Evolutionary conservation across 2,329 filamentous ascomycete species (phyloP), one percentile per base, ranked within the genome.

Genomic region (Pseudonectria buxi): DNA sequence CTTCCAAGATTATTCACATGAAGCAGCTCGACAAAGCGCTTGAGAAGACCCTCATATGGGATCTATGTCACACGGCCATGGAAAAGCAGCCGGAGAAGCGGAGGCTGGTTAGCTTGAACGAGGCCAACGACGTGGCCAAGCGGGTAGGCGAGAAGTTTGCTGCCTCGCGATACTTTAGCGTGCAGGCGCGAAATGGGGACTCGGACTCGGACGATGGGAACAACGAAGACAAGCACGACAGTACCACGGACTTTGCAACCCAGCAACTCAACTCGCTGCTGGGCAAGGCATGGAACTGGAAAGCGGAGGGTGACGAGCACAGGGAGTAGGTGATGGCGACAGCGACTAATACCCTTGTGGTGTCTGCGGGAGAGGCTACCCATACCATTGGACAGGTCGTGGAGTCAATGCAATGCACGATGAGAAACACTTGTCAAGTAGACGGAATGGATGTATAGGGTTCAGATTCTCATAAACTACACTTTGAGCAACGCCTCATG

Each of bases 101-200:
- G 18, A 65, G 65, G 3, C 64, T 78, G 12, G 71, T 74, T 32
- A 73, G 67, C 41, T 59, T 77, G 31, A 65, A 69, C 49, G 71
- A 76, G 49, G 73, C 72, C 32, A 76, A 75, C 47, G 72, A 78
- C 48, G 74, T 78, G 44, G 72, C 74, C 28, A 71, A 65, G 51
- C 59, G 74, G 18, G 56, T 78, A 11, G 70, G 72, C 37, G 72
- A 77, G 55, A 69, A 58, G 50, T 65, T 70, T 45, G 50, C 53
- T 15, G 40, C 46, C 4, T 59, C 55, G 7, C 53, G 62, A 6
- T 63, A 65, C 49, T 65, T 64, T 30, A 57, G 51, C 41, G 50
- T 58, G 16, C 49, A 54, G 27, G 45, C 47, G 6, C 55, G 56
- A 11, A 37, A 31, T 4, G 50, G 55, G 5, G 40, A 52, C 10